Conservation (phyloP, 306 rosid species). For the Sechiopsis laciniata region DNA sequence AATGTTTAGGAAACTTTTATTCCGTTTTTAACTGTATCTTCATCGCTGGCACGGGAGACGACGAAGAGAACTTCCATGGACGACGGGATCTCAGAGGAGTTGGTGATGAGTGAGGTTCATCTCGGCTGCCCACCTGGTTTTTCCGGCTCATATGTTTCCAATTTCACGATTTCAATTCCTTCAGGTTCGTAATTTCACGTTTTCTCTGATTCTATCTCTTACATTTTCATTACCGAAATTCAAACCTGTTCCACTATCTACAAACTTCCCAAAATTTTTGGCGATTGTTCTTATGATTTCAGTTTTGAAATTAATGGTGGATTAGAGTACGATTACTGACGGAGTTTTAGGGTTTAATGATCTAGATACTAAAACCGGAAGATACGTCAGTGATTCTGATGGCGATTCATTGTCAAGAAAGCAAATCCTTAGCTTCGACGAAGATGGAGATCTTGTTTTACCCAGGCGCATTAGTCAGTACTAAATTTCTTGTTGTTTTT, state of each 20-base stretch:
- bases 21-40: background rate
- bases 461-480: slow-evolving; percentile 50
- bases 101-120: slow-evolving; percentile 93
- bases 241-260: background rate
- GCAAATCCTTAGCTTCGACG: slow-evolving; percentile 37
- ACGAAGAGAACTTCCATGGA: background rate
- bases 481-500: background rate
- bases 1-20: too few species aligned
- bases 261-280: background rate
- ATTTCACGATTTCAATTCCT: slow-evolving; percentile 52
- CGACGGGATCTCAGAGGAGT: slow-evolving; percentile 27
- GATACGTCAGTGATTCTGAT: slow-evolving; percentile 21
- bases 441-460: slow-evolving; percentile 78
- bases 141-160: slow-evolving; percentile 53
- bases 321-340: background rate
- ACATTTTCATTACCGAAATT: too few species aligned
- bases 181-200: slow-evolving; percentile 29
- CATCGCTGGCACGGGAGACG: background rate
- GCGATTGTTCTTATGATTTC: background rate
- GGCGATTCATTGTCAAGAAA: slow-evolving; percentile 23
- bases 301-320: slow-evolving; percentile 7
- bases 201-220: background rate
- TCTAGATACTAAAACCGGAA: slow-evolving; percentile 31
- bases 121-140: slow-evolving; percentile 70
- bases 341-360: background rate